Conservation (phyloP, 176 grass and related monocot genomes). For the Puccinellia tenuiflora region DNA sequence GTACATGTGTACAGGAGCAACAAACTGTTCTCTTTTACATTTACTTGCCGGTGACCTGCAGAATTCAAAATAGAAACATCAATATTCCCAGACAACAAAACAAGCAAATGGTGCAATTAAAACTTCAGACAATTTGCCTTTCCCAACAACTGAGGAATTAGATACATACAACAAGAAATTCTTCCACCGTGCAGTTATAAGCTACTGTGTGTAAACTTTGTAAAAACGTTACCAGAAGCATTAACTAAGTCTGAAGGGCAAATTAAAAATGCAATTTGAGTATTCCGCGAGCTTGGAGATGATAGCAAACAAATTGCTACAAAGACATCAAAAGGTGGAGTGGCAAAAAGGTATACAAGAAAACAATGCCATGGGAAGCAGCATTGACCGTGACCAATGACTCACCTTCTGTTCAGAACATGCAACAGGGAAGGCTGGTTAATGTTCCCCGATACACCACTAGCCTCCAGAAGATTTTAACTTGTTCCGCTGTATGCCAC, state of each 20-base stretch:
- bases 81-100: background rate
- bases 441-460: conserved; percentile 22
- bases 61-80: background rate
- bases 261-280: background rate
- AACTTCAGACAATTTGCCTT: background rate
- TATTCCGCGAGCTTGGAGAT: background rate
- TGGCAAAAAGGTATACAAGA: conserved; percentile 10
- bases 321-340: background rate
- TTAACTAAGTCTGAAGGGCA: conserved; percentile 1
- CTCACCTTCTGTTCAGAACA: conserved; percentile 27
- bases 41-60: conserved; percentile 23
- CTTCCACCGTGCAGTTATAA: background rate
- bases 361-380: background rate
- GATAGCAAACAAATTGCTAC: background rate
- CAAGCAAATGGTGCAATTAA: background rate
- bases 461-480: conserved; percentile 40
- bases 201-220: background rate
- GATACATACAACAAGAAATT: conserved; percentile 3
- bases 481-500: conserved; percentile 39
- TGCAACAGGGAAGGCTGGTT: background rate
- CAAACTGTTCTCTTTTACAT: conserved; percentile 18
- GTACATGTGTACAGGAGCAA: conserved; percentile 34
- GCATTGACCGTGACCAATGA: background rate
- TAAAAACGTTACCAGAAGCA: background rate
- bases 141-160: background rate